Conservation (phyloP, 2,329 filamentous ascomycete species). For the Incumbomyces lentus region DNA sequence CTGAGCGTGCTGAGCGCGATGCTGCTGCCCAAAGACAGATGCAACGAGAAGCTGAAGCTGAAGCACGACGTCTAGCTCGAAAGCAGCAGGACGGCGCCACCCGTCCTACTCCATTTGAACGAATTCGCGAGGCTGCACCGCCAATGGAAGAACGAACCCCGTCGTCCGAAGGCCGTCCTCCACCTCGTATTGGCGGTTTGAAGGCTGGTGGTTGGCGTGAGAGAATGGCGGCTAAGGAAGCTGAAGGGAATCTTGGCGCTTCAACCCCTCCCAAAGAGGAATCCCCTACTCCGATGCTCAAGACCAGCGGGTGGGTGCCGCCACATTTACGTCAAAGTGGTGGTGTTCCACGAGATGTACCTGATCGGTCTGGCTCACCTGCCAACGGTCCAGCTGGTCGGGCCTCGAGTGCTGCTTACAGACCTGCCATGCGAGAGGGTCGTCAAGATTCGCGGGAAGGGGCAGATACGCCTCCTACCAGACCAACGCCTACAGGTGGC, state of each 20-base stretch:
- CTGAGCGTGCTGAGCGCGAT: conserved; percentile 53
- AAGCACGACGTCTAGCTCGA: conserved; percentile 60
- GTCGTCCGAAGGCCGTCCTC: conserved; percentile 36
- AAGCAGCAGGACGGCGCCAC: conserved; percentile 43
- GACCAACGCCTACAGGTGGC: conserved; percentile 7
- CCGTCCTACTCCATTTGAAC: conserved; percentile 16
- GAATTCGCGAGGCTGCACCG: conserved; percentile 24
- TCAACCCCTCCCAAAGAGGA: conserved; percentile 7
- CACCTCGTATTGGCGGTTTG: conserved; percentile 44
- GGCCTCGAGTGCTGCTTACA: conserved; percentile 24
- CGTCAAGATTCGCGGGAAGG: conserved; percentile 14
- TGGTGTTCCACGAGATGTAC: conserved; percentile 14
- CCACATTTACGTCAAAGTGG: conserved; percentile 30
- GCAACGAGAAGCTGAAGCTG: conserved; percentile 78
- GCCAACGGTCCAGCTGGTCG: conserved; percentile 20
- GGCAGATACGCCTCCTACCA: conserved; percentile 12
- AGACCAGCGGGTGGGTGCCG: conserved; percentile 27
- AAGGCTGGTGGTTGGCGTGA: conserved; percentile 47
- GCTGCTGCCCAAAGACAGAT: conserved; percentile 57
- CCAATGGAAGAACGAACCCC: conserved; percentile 39
- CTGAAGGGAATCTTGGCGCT: conserved; percentile 12
- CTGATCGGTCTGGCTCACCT: conserved; percentile 20
- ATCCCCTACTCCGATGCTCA: conserved; percentile 9
- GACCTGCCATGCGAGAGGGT: conserved; percentile 23
- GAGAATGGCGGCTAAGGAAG: conserved; percentile 40